Conservation (phyloP, 192 early-diverging fungal genomes). For the Backusella mclennaniae region DNA sequence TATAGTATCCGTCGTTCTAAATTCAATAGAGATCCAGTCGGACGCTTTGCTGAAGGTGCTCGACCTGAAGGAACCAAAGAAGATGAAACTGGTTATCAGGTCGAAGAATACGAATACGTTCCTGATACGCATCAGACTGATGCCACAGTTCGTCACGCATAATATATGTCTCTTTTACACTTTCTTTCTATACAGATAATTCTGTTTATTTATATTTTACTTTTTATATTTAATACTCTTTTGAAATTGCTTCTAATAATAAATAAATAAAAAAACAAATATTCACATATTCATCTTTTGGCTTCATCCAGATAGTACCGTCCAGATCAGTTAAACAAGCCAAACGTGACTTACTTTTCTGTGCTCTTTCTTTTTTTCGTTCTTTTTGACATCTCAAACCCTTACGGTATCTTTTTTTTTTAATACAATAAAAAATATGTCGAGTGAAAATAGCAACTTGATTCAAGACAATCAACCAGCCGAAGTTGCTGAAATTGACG, state of each 20-base stretch:
- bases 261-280: no score
- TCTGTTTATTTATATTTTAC: background rate
- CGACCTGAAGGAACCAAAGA: background rate
- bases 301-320: no score
- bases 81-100: slow-evolving; percentile 11
- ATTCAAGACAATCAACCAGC: background rate
- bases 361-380: background rate
- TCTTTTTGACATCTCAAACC: background rate
- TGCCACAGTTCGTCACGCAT: background rate
- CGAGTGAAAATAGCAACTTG: background rate
- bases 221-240: background rate
- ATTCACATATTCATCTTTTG: no score
- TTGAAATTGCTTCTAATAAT: background rate
- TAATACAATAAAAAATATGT: background rate
- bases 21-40: slow-evolving; percentile 43
- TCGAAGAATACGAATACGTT: slow-evolving; percentile 7
- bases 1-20: slow-evolving; percentile 68
- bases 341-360: slow-evolving; percentile 2
- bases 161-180: background rate
- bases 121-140: slow-evolving; percentile 6
- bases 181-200: background rate
- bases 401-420: background rate
- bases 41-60: slow-evolving; percentile 15
- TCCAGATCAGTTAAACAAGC: background rate
- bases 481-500: slow-evolving; percentile 18